A percentile compares a stretch with the other conserved stretches of the same genome.
Evolutionary conservation across 768 basidiomycete species (phyloP).

Genomic region (Cantharellus anzutake): DNA sequence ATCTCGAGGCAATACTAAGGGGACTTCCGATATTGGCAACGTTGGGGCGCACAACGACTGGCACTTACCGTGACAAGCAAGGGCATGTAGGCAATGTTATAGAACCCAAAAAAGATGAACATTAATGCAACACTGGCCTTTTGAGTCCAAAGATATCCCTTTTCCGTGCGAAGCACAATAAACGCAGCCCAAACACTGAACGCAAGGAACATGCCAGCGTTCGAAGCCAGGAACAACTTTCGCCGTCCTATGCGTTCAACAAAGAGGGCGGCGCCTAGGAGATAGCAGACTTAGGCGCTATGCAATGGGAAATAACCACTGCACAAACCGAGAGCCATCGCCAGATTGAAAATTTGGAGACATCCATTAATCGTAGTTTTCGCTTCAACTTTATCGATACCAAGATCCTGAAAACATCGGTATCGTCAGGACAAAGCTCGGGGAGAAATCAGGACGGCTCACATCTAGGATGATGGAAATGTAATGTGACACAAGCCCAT

Average conservation of each 20-base stretch:
- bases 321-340: conserved; percentile 22
- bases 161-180: conserved; percentile 22
- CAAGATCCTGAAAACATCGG: conserved; percentile 22
- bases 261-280: conserved; percentile 35
- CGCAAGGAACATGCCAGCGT: conserved; percentile 36
- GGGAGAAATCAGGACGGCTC: neutral
- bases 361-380: conserved; percentile 44
- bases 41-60: neutral
- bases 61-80: neutral
- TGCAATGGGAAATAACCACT: neutral
- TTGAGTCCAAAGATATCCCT: conserved; percentile 16
- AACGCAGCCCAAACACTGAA: conserved; percentile 39
- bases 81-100: conserved; percentile 4
- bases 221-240: conserved; percentile 46
- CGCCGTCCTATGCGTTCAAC: conserved; percentile 52
- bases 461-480: conserved; percentile 44
- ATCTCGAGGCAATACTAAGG: conserved; percentile 34
- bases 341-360: conserved; percentile 49
- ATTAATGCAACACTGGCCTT: conserved; percentile 9
- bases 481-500: conserved; percentile 46
- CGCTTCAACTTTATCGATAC: conserved; percentile 31
- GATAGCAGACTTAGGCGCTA: neutral
- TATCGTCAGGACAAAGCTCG: neutral
- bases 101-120: conserved; percentile 8
- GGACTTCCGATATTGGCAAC: neutral